These are phyloP conservation scores for Oxyria digyna DNA, from an alignment of 148 eudicot species.

Conservation along the genomic window DNA sequence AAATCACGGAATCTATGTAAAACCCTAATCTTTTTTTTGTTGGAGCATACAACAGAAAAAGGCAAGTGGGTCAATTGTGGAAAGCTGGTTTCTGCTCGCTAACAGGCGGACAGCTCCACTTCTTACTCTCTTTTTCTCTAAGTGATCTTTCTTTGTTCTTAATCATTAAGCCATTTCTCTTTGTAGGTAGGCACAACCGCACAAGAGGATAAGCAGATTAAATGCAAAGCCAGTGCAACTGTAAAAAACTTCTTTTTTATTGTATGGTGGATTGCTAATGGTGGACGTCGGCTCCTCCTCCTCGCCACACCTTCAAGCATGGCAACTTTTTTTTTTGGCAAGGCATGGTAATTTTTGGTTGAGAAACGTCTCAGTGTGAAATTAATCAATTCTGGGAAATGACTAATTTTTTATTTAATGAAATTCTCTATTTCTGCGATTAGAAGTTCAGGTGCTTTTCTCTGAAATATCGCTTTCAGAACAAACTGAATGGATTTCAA, in stretches of 20 bases:
- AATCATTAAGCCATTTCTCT: not conserved
- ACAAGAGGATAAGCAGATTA: conserved; percentile 6
- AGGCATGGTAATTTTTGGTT: not conserved
- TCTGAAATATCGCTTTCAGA: too few relatives aligned
- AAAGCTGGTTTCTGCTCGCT: conserved; percentile 7
- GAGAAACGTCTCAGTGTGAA: not conserved
- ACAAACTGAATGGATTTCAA: too few relatives aligned
- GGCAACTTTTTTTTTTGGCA: too few relatives aligned
- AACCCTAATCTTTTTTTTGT: conserved; percentile 7
- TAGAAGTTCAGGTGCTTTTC: too few relatives aligned
- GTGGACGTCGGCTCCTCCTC: not conserved
- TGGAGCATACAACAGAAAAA: not conserved
- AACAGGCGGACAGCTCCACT: not conserved
- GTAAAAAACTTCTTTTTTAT: not conserved
- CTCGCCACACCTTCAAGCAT: not conserved
- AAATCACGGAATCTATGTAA: not conserved
- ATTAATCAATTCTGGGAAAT: not conserved
- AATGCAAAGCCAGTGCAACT: too few relatives aligned
- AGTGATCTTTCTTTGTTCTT: not conserved
- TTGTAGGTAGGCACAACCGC: not conserved
- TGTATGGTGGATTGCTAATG: not conserved
- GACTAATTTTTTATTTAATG: not conserved
- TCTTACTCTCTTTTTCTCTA: not conserved
- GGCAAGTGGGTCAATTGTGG: conserved; percentile 2
- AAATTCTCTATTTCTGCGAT: too few relatives aligned